These are phyloP conservation scores for Scutellaria galericulata DNA, from an alignment of 257 asterid genomes.

Conservation along the genomic window DNA sequence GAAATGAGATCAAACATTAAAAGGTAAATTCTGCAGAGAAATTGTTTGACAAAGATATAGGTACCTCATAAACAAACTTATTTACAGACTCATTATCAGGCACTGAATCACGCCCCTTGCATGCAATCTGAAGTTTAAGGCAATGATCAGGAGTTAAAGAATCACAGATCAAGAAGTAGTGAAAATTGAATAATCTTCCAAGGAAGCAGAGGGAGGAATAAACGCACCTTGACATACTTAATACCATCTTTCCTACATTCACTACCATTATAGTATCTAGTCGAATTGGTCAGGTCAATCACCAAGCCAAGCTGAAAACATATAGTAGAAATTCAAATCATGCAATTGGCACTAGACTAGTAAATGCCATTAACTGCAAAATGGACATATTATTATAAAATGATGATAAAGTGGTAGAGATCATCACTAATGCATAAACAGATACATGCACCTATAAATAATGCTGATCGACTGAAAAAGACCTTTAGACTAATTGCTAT, in stretches of 20 bases:
- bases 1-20: conserved; percentile 24
- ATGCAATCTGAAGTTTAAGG: conserved; percentile 67
- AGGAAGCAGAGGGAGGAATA: conserved; percentile 31
- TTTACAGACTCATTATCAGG: conserved; percentile 94
- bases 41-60: conserved; percentile 21
- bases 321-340: conserved; percentile 36
- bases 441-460: conserved; percentile 1
- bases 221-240: conserved; percentile 88
- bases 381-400: conserved; percentile 21
- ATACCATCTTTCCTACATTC: conserved; percentile 85
- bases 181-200: conserved; percentile 20
- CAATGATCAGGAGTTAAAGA: conserved; percentile 38
- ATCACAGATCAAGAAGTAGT: conserved; percentile 15
- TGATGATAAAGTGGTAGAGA: conserved; percentile 23
- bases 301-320: conserved; percentile 89
- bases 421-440: conserved; percentile 19
- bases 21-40: conserved; percentile 15
- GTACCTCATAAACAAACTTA: conserved; percentile 85
- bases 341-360: conserved; percentile 23
- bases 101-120: conserved; percentile 98
- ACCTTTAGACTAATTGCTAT: background rate
- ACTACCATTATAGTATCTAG: conserved; percentile 69
- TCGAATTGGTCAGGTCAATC: conserved; percentile 96
- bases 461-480: background rate
- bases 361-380: conserved; percentile 29